Base-by-base conservation (phyloP, 2,329 filamentous ascomycete genomes). In the Bimuria novae-zelandiae region DNA sequence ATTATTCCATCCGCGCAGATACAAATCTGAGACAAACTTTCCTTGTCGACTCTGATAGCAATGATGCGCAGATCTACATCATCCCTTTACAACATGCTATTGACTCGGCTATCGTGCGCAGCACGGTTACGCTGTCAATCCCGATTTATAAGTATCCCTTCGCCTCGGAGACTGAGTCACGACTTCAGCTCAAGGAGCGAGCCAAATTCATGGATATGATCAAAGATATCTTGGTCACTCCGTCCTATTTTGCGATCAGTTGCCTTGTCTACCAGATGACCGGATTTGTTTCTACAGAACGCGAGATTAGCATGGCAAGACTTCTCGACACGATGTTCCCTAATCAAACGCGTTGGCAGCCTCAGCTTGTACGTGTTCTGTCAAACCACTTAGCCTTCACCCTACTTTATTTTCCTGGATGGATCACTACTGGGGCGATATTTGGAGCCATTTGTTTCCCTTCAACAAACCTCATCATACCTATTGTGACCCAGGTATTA, bases 61-160 rank as follows among this genome's bases (percentile, higher is more conserved):
- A 55, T 10, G 60, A 63, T 44, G 54, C 52, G 7, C 40, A 68
- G 27, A 50, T 57, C n/a, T 57, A 61, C 12, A 52, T 56, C 4
- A 45, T 66, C 11, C 64, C 61, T 2, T 51, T 68, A 3, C 63
- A 68, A 35, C 59, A 50, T 8, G 62, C 60, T 14, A 12, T 68
- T 14, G 62, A 66, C 21, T n/a, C n/a, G 3, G 62, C 59, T n/a
- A 61, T 68, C 33, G 82, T 84, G 43, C 33, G 49, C 51, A 8
- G 53, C 51, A 53, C 11, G 21, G 61, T 4, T 33, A 54, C 12
- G 56, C 63, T 23, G 21, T 54, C 10, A 61, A 42, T 37, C 62
- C 56, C 12, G 42, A 51, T 74, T 6, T 74, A 85, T 32, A 84
- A 93, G 72, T 90, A 89, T 59, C 82, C 88, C 7, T 95, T 86